Evolutionary conservation across 2,329 filamentous ascomycete genomes (phyloP), one percentile per base, ranked within the genome.

Genomic region (Penicillium janthinellum): DNA sequence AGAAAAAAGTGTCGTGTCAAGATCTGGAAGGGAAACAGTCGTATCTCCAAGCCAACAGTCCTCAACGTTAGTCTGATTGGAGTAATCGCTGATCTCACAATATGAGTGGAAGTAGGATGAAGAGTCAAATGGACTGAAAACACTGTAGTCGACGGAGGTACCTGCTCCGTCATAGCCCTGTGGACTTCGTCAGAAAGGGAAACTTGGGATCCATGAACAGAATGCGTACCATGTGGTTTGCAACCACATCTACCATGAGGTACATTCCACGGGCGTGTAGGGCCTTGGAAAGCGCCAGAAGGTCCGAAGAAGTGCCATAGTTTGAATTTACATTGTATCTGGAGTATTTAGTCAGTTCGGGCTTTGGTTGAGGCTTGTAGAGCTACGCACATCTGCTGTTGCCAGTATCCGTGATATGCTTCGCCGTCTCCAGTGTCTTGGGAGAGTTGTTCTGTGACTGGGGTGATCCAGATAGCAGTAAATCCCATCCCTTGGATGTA

Each of bases 1-100:
- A 1, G 73, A 71, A 0, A 74, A 55, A 34, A 79, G 76, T 44
- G 83, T 79, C 0, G 88, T 90, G 57, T 84, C 77, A 12, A 90
- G 71, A 64, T 90, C 88, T 0, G 87, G 86, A 0, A 90, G 82
- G 0, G 81, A 78, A n/a, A 85, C 81, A 15, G 78, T 80, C n/a
- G 76, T 77, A 59, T 82, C 79, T 20, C 82, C 82, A 17, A 83
- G 75, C 83, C 83, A 85, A 76, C 87, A 89, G 15, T 73, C 44
- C 47, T 75, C 70, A 2, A 73, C 70, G 20, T 73, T 77, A 1
- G 71, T 77, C 63, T 85, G 77, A 68, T 87, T 74, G 39, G 72
- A 69, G 73, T 86, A 88, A 71, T 88, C 70, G 15, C 58, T 62
- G 54, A 85, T 79, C 3, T 69, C 67, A 73, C 88, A 90, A 67